Base-by-base conservation (phyloP, 2,329 filamentous ascomycete genomes). In the Aspergillus novoparasiticus region DNA sequence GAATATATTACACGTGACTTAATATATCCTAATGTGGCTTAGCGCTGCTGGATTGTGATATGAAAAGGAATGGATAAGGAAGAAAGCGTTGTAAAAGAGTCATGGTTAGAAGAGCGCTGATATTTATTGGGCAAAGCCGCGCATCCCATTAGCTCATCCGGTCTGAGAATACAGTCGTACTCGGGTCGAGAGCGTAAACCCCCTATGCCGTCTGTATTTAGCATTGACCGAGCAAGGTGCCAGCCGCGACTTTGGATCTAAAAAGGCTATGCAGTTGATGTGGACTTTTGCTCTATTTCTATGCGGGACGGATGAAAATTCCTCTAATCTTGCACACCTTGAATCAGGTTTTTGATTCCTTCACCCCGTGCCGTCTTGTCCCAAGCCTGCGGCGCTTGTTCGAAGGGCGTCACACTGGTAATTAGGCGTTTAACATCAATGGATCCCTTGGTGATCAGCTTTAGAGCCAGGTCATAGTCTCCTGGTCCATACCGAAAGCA, bases 381-480 rank as follows among this genome's bases (percentile, higher is more conserved):
- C 74, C 72, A 79, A 19, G 77, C 77, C 28, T 76, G 67, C 16
- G 71, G 65, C 5, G 72, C 71, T n/a, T 72, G 65, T 53, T 79
- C 73, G 61, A 78, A 76, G 0, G 70, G 68, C 45, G 74, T 71
- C 12, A 74, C 61, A 48, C 72, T 72, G 1, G 72, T 77, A 5
- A 79, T 75, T 21, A 79, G 66, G 0, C 68, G 64, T 59, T 71
- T 73, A 30, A 79, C 57, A 23, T 70, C 66, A 32, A 76, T 64
- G 16, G 64, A 56, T 21, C 30, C 30, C 23, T 62, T 60, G 8
- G 66, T 66, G 10, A 75, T 65, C 32, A 82, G 71, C 62, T 72
- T 71, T 61, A 81, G 78, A 1, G 79, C 80, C 56, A 71, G 23
- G 67, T 73, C 51, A 74, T 68, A 68, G 66, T 74, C 64, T 62